These are phyloP conservation scores for Boletales sp. DNA, from an alignment of 768 basidiomycete species.

Conservation along the genomic window DNA sequence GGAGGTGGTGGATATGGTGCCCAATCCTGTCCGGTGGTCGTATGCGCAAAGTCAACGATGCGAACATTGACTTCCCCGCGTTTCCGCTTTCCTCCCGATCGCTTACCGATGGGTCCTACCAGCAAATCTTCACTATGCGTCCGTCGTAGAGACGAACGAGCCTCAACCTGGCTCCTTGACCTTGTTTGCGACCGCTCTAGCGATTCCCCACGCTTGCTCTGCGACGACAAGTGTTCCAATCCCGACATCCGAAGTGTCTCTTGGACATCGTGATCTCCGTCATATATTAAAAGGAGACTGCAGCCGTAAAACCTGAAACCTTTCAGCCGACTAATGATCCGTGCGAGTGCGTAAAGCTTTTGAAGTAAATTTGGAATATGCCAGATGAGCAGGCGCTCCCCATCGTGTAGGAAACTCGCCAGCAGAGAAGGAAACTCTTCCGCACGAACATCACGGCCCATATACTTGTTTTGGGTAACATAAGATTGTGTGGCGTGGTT, in stretches of 20 bases:
- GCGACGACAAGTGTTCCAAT: conserved; percentile 60
- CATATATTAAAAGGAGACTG: conserved; percentile 94
- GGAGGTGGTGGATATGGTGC: conserved; percentile 54
- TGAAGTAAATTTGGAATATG: conserved; percentile 90
- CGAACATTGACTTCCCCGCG: conserved; percentile 93
- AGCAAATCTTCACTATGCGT: conserved; percentile 80
- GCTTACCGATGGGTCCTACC: conserved; percentile 60
- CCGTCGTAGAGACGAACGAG: conserved; percentile 54
- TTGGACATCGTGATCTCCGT: conserved; percentile 89
- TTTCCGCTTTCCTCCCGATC: conserved; percentile 62
- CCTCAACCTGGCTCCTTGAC: conserved; percentile 40
- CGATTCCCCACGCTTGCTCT: conserved; percentile 75
- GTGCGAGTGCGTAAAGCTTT: conserved; percentile 91
- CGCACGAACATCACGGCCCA: conserved; percentile 83
- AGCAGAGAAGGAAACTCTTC: conserved; percentile 83
- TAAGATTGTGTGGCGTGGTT: conserved; percentile 82
- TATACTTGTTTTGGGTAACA: conserved; percentile 93
- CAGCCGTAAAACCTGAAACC: conserved; percentile 99
- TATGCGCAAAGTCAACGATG: conserved; percentile 98
- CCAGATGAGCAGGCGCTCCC: conserved; percentile 76
- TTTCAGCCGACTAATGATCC: conserved; percentile 82
- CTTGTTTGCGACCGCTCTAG: conserved; percentile 54
- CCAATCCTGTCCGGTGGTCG: conserved; percentile 94
- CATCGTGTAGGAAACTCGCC: conserved; percentile 80
- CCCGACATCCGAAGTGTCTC: conserved; percentile 62